These are phyloP conservation scores for Hibiscus tridactylites DNA, from an alignment of 345 rosid species.

Conservation along the genomic window DNA sequence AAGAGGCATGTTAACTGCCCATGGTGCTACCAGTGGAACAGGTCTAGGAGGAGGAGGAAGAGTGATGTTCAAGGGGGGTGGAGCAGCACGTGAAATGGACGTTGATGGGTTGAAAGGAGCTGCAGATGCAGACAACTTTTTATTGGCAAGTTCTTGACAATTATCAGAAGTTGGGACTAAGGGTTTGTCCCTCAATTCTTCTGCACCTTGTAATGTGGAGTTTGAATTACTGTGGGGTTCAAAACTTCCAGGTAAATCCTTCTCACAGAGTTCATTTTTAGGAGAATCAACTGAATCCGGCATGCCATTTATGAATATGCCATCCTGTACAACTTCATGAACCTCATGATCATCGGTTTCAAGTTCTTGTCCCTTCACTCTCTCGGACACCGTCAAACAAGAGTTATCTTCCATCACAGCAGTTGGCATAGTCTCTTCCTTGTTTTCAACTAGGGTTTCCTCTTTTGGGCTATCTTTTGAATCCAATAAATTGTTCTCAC, in stretches of 20 bases:
- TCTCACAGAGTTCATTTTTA: constrained; percentile 28
- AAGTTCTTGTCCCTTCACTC: constrained; percentile 17
- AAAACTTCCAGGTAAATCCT: constrained; percentile 21
- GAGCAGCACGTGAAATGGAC: constrained; percentile 48
- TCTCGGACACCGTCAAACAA: constrained; percentile 24
- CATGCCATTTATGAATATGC: constrained; percentile 24
- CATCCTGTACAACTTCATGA: constrained; percentile 32
- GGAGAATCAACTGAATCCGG: constrained; percentile 37
- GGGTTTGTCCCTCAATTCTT: constrained; percentile 60
- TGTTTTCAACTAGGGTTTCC: constrained; percentile 25
- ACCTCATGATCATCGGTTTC: constrained; percentile 29
- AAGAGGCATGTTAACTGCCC: constrained; percentile 81
- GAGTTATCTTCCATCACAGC: constrained; percentile 30
- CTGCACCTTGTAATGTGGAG: constrained; percentile 22
- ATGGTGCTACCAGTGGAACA: constrained; percentile 50
- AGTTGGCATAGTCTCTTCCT: constrained; percentile 27
- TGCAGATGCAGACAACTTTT: constrained; percentile 93
- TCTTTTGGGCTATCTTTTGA: constrained; percentile 13
- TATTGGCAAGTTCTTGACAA: constrained; percentile 47
- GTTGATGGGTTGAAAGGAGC: constrained; percentile 86
- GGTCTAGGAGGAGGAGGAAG: constrained; percentile 48
- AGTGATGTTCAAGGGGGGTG: constrained; percentile 51
- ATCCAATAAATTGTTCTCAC: constrained; percentile 21
- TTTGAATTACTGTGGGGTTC: constrained; percentile 25
- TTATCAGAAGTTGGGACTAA: constrained; percentile 33